Conservation (phyloP, 2,329 filamentous ascomycete species). For the Corinectria fuckeliana region DNA sequence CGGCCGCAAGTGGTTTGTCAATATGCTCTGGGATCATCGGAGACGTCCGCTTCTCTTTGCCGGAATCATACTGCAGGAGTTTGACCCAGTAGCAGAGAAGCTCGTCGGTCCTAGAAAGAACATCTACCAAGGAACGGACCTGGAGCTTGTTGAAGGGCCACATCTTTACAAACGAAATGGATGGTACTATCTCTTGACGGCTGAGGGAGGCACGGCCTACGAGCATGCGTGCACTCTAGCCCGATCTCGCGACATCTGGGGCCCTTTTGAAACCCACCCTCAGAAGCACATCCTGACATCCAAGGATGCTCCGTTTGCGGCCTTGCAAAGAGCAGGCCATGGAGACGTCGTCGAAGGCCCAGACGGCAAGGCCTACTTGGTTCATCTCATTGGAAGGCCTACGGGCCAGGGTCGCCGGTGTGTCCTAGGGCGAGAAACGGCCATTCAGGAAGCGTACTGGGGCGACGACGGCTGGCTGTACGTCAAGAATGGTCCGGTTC, state of each 20-base stretch:
- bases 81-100: conserved; percentile 54
- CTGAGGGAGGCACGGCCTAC: conserved; percentile 67
- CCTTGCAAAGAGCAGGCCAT: conserved; percentile 60
- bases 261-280: conserved; percentile 67
- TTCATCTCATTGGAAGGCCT: conserved; percentile 60
- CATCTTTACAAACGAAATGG: conserved; percentile 65
- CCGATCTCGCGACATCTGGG: conserved; percentile 58
- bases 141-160: conserved; percentile 62
- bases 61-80: conserved; percentile 66
- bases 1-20: conserved; percentile 62
- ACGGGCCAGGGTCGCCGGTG: conserved; percentile 59
- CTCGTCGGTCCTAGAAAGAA: conserved; percentile 63
- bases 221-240: conserved; percentile 67
- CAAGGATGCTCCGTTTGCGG: conserved; percentile 55
- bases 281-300: conserved; percentile 63
- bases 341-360: conserved; percentile 61
- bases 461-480: conserved; percentile 67
- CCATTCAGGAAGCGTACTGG: conserved; percentile 67
- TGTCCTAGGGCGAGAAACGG: conserved; percentile 61
- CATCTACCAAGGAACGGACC: conserved; percentile 61
- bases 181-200: conserved; percentile 66
- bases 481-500: conserved; percentile 63
- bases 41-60: conserved; percentile 55
- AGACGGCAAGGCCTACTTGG: conserved; percentile 59
- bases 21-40: conserved; percentile 64